A percentile compares a stretch with the other conserved stretches of the same genome.
These are phyloP conservation scores for Pleurotus djamor DNA, from an alignment of 768 basidiomycete genomes.

Conservation along the genomic window DNA sequence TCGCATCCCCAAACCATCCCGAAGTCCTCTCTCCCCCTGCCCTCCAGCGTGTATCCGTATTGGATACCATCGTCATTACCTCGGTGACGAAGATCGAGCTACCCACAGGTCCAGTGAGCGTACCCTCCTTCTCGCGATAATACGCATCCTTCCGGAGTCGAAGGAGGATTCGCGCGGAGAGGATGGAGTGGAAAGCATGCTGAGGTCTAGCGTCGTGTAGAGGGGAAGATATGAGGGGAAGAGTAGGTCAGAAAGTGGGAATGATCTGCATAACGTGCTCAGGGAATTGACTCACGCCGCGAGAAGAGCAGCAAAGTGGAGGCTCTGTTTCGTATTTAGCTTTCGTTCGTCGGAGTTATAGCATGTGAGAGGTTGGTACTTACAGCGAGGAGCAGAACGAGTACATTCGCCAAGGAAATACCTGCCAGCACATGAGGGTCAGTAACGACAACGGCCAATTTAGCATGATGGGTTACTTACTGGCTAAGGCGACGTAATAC, in stretches of 20 bases:
- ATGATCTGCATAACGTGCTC: too few species aligned
- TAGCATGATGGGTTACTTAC: background rate
- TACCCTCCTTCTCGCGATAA: background rate
- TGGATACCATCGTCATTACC: background rate
- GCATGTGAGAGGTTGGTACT: background rate
- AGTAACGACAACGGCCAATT: background rate
- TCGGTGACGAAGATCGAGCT: background rate
- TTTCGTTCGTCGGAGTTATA: too few species aligned
- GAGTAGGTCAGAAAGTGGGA: too few species aligned
- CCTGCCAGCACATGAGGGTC: background rate
- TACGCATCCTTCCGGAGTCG: background rate
- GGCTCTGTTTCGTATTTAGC: too few species aligned
- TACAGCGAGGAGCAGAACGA: background rate
- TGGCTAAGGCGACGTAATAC: background rate
- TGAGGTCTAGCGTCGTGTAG: background rate
- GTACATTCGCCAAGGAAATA: background rate
- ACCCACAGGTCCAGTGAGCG: background rate
- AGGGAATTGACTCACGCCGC: too few species aligned
- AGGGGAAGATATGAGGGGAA: too few species aligned
- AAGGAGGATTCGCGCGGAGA: slow-evolving; percentile 6
- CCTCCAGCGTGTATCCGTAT: too few species aligned
- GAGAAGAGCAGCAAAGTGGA: too few species aligned
- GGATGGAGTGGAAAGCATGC: background rate
- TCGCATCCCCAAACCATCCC: background rate
- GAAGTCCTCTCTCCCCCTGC: background rate